Evolutionary conservation across 1,284 basidiomycete species (phyloP).

Genomic region (Pisolithus thermaeus): DNA sequence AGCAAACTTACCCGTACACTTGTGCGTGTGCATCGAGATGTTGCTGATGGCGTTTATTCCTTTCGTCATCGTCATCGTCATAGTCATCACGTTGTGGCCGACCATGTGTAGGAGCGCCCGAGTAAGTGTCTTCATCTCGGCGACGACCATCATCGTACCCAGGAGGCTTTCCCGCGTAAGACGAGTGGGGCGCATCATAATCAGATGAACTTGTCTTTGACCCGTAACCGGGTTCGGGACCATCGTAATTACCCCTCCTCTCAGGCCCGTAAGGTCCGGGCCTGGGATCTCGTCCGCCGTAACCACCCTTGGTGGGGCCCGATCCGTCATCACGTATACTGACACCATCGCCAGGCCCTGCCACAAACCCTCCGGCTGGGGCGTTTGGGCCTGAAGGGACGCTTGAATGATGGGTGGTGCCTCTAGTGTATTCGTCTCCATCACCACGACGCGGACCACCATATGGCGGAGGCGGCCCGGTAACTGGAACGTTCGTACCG

Average conservation of each 20-base stretch:
- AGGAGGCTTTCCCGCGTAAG: not conserved
- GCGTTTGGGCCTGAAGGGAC: not conserved
- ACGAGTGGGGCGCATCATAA: not conserved
- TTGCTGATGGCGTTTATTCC: constrained; percentile 6
- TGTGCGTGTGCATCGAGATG: constrained; percentile 25
- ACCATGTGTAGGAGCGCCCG: not conserved
- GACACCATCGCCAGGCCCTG: not conserved
- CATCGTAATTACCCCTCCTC: not conserved
- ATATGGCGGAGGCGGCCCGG: not conserved
- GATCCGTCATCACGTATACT: not conserved
- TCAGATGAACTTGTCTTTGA: not conserved
- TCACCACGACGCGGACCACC: not conserved
- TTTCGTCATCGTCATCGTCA: constrained; percentile 4
- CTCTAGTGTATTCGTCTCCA: not conserved
- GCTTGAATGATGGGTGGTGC: not conserved
- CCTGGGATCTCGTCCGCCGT: not conserved
- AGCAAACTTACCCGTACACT: constrained; percentile 26
- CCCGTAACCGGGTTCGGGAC: not conserved
- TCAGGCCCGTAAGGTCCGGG: not conserved
- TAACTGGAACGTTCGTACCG: not conserved
- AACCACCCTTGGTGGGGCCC: not conserved
- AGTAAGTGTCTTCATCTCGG: constrained; percentile 1
- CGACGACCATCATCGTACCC: constrained; percentile 13
- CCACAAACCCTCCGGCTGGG: not conserved
- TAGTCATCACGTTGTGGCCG: constrained; percentile 1